A percentile compares a stretch with the other conserved stretches of the same genome.
phyloP scores from a whole-genome alignment of 1,284 basidiomycete genomes.

The Cutaneotrichosporon sp. region DNA sequence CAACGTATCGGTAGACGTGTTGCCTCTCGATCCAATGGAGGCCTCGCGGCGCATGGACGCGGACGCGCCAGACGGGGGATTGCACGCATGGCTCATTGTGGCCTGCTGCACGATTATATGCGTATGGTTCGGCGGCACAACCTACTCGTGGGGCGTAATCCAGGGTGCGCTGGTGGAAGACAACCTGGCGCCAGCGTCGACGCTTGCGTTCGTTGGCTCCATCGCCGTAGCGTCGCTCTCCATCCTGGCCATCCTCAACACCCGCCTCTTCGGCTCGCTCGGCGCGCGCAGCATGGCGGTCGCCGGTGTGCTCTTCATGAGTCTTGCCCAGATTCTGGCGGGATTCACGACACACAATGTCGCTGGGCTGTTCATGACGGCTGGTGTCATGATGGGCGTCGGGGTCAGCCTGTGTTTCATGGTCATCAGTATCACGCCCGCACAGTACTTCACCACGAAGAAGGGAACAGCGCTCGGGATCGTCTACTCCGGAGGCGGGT shows the following conservation, averaged over 20 bases:
- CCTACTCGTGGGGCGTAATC: slow-evolving; percentile 42
- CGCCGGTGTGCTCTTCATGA: slow-evolving; percentile 26
- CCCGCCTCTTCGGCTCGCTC: slow-evolving; percentile 28
- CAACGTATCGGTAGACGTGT: too few relatives aligned
- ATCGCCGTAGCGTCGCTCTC: slow-evolving; percentile 31
- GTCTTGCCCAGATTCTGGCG: slow-evolving; percentile 32
- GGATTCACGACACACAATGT: slow-evolving; percentile 25
- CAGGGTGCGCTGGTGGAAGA: slow-evolving; percentile 32
- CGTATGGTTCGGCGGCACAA: slow-evolving; percentile 30
- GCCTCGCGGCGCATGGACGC: slow-evolving; percentile 5
- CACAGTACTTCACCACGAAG: slow-evolving; percentile 36
- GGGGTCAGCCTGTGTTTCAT: slow-evolving; percentile 28
- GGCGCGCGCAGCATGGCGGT: slow-evolving; percentile 30
- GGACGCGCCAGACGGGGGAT: slow-evolving; percentile 12
- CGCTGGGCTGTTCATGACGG: slow-evolving; percentile 25
- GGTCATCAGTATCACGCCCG: slow-evolving; percentile 18
- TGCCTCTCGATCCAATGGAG: not conserved
- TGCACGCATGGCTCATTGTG: slow-evolving; percentile 6
- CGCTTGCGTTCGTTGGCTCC: slow-evolving; percentile 41
- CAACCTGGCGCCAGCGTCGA: slow-evolving; percentile 32
- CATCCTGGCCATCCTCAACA: slow-evolving; percentile 34
- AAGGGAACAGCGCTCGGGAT: slow-evolving; percentile 41
- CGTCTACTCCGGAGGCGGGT: slow-evolving; percentile 38
- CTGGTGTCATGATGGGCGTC: slow-evolving; percentile 26
- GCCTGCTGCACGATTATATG: not conserved